A percentile compares a stretch with the other conserved stretches of the same genome.
Evolutionary conservation across 2,329 filamentous ascomycete genomes (phyloP).

Genomic region (Ceratocystis harringtonii): DNA sequence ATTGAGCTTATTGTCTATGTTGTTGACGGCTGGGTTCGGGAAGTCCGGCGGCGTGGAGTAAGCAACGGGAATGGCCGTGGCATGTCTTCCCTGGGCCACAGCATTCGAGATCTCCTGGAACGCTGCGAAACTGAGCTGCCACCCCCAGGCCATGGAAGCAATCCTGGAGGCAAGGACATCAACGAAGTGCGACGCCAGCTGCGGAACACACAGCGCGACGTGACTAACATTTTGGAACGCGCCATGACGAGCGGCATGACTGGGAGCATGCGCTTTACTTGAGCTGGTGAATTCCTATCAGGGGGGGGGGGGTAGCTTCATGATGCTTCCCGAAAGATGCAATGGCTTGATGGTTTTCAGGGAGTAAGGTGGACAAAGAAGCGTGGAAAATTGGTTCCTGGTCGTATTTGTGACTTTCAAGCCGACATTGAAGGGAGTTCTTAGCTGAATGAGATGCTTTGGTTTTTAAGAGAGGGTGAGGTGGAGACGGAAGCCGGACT

Average conservation of each 20-base stretch:
- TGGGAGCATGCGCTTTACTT: constrained; percentile 33
- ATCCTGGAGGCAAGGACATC: constrained; percentile 33
- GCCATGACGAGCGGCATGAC: constrained; percentile 23
- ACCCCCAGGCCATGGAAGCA: constrained; percentile 27
- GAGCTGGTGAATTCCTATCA: constrained; percentile 18
- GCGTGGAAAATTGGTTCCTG: neutral
- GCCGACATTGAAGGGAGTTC: too few relatives aligned
- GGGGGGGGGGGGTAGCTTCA: neutral
- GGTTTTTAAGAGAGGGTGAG: neutral
- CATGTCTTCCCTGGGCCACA: constrained; percentile 22
- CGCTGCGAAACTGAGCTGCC: constrained; percentile 35
- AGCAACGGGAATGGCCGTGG: constrained; percentile 24
- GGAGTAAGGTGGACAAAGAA: neutral
- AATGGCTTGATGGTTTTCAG: neutral
- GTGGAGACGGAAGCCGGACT: neutral
- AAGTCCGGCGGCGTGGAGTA: constrained; percentile 31
- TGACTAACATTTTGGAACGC: constrained; percentile 32
- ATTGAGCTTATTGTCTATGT: constrained; percentile 40
- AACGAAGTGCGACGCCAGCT: constrained; percentile 31
- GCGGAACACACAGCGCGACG: constrained; percentile 30
- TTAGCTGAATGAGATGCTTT: neutral
- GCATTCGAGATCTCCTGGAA: constrained; percentile 36
- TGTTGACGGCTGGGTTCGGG: constrained; percentile 35
- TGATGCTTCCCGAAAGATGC: neutral
- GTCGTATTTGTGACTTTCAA: neutral